Evolutionary conservation across 768 basidiomycete genomes (phyloP).

Genomic region (Daedaleopsis sinensis): DNA sequence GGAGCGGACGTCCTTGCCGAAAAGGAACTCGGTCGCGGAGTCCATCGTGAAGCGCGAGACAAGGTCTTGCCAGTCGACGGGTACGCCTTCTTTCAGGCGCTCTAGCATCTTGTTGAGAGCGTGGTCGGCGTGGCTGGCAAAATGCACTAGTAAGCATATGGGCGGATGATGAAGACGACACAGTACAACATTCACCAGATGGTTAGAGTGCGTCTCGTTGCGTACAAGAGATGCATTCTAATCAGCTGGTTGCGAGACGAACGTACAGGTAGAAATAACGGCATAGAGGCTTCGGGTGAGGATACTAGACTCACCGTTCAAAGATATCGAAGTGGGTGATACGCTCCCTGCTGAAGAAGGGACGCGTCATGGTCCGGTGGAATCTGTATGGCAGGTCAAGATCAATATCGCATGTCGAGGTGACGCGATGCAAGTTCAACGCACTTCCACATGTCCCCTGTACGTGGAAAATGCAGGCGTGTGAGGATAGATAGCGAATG

Average conservation of each 20-base stretch:
- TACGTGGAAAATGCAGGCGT: not conserved
- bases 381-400: constrained; percentile 40
- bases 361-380: constrained; percentile 69
- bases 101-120: constrained; percentile 47
- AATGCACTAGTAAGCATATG: not conserved
- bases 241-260: too few species aligned
- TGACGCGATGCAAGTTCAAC: constrained; percentile 3
- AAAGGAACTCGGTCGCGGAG: constrained; percentile 36
- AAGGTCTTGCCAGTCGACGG: constrained; percentile 47
- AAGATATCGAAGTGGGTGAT: constrained; percentile 31
- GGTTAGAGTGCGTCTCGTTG: too few species aligned
- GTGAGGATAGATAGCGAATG: not conserved
- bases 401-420: not conserved
- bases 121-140: constrained; percentile 9
- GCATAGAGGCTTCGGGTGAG: too few species aligned
- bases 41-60: constrained; percentile 33
- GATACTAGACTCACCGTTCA: constrained; percentile 23
- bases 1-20: constrained; percentile 30
- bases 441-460: constrained; percentile 76
- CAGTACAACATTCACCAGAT: too few species aligned
- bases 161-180: not conserved
- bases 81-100: constrained; percentile 47
- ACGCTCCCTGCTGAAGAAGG: constrained; percentile 54
- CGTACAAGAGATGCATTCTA: too few species aligned
- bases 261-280: too few species aligned